phyloP scores from a whole-genome alignment of 345 rosid genomes.

The Cochlearia excelsa region DNA sequence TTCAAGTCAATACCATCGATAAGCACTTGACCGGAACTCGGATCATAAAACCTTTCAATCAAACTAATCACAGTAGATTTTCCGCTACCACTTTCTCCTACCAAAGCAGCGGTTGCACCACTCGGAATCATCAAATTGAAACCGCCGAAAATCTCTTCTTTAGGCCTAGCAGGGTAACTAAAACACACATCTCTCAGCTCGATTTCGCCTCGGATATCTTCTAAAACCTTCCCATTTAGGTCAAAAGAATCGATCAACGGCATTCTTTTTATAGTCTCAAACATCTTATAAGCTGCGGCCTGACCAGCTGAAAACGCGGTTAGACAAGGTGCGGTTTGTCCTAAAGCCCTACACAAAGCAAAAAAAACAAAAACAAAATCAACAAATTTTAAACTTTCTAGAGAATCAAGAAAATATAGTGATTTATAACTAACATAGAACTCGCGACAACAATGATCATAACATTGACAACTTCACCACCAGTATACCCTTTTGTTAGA shows the following conservation, averaged over 20 bases:
- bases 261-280: conserved; percentile 57
- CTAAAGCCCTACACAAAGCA: conserved; percentile 55
- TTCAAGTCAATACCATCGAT: conserved; percentile 58
- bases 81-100: conserved; percentile 81
- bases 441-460: conserved; percentile 61
- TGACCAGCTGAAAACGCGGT: conserved; percentile 62
- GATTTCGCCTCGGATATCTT: conserved; percentile 55
- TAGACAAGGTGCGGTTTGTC: conserved; percentile 63
- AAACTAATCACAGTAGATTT: conserved; percentile 69
- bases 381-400: conserved; percentile 25
- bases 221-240: conserved; percentile 44
- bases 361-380: conserved; percentile 16
- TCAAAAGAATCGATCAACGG: conserved; percentile 64
- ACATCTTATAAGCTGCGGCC: conserved; percentile 70
- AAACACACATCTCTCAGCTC: conserved; percentile 56
- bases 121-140: conserved; percentile 55
- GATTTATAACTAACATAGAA: conserved; percentile 52
- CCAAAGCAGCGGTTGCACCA: conserved; percentile 62
- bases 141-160: conserved; percentile 52
- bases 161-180: conserved; percentile 67
- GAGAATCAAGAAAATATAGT: conserved; percentile 21
- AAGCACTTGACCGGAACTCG: conserved; percentile 55
- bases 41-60: conserved; percentile 74
- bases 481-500: conserved; percentile 52
- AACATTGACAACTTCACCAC: conserved; percentile 62